phyloP scores from a whole-genome alignment of 768 basidiomycete genomes.

The Crassisporium funariophilum region DNA sequence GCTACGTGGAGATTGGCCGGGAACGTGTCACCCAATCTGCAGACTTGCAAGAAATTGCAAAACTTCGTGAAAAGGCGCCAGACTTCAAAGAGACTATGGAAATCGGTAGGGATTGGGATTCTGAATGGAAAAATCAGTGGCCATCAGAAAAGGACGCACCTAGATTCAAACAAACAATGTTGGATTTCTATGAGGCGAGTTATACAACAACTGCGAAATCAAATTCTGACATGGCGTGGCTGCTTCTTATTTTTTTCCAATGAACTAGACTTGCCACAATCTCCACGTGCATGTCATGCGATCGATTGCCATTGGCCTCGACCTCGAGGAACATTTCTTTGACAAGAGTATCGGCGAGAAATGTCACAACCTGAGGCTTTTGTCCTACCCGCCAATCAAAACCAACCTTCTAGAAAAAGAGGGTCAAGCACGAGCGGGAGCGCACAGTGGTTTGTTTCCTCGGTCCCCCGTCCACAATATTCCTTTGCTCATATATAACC shows the following conservation, averaged over 20 bases:
- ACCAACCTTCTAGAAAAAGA: conserved; percentile 55
- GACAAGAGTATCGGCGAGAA: conserved; percentile 75
- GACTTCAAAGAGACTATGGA: conserved; percentile 89
- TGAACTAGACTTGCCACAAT: conserved; percentile 65
- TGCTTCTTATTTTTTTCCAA: neutral
- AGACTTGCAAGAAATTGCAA: conserved; percentile 71
- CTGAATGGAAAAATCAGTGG: conserved; percentile 80
- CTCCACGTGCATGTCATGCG: conserved; percentile 80
- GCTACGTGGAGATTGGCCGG: conserved; percentile 79
- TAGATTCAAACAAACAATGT: conserved; percentile 70
- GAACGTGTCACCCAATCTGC: conserved; percentile 80
- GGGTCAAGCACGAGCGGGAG: conserved; percentile 80
- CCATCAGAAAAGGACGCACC: conserved; percentile 64
- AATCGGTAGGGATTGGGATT: conserved; percentile 84
- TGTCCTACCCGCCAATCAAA: conserved; percentile 82
- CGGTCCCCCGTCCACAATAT: neutral
- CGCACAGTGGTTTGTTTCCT: conserved; percentile 73
- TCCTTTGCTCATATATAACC: neutral
- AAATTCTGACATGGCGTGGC: neutral
- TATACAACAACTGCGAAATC: neutral
- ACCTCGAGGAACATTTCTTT: conserved; percentile 73
- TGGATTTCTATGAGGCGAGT: conserved; percentile 71
- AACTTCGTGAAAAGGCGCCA: conserved; percentile 72
- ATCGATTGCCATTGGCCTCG: conserved; percentile 81
- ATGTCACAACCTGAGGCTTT: conserved; percentile 77